Evolutionary conservation across 768 basidiomycete species (phyloP).

Genomic region (Hygrocybe coccinea): DNA sequence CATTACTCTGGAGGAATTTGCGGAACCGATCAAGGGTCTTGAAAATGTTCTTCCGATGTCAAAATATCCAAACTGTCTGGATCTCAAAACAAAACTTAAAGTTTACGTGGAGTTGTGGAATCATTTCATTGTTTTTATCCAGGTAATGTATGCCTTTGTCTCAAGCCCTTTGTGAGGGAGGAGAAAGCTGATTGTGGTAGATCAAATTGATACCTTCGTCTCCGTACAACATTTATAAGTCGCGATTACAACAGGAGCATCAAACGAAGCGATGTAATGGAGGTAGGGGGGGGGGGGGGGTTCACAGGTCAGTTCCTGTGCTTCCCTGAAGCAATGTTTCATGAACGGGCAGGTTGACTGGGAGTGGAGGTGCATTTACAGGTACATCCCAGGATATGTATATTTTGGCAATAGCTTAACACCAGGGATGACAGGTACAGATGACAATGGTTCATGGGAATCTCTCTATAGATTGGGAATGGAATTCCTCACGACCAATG

Average conservation of each 20-base stretch:
- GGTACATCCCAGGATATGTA: slow-evolving; percentile 92
- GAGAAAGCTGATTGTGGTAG: not conserved
- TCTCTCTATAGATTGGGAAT: slow-evolving; percentile 33
- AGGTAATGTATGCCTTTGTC: slow-evolving; percentile 46
- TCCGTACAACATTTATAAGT: slow-evolving; percentile 58
- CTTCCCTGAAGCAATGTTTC: too few relatives aligned
- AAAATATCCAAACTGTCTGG: slow-evolving; percentile 46
- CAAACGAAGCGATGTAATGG: slow-evolving; percentile 82
- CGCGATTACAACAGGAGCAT: slow-evolving; percentile 89
- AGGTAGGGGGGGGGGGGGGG: slow-evolving; percentile 76
- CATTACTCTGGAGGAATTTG: slow-evolving; percentile 46
- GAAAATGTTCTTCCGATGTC: slow-evolving; percentile 22
- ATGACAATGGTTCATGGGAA: slow-evolving; percentile 1
- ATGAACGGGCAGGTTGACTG: slow-evolving; percentile 8
- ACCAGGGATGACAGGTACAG: slow-evolving; percentile 10
- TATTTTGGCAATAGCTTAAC: slow-evolving; percentile 66
- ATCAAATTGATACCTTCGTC: slow-evolving; percentile 21
- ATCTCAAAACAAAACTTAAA: slow-evolving; percentile 58
- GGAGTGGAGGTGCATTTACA: slow-evolving; percentile 68
- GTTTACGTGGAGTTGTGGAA: slow-evolving; percentile 66
- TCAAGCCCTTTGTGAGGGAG: not conserved
- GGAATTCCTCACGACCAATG: slow-evolving; percentile 51
- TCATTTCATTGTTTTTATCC: slow-evolving; percentile 67
- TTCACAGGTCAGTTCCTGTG: slow-evolving; percentile 66
- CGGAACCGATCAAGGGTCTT: not conserved